These are phyloP conservation scores for Calonectria pteridis DNA, from an alignment of 2,329 filamentous ascomycete species.

Conservation along the genomic window DNA sequence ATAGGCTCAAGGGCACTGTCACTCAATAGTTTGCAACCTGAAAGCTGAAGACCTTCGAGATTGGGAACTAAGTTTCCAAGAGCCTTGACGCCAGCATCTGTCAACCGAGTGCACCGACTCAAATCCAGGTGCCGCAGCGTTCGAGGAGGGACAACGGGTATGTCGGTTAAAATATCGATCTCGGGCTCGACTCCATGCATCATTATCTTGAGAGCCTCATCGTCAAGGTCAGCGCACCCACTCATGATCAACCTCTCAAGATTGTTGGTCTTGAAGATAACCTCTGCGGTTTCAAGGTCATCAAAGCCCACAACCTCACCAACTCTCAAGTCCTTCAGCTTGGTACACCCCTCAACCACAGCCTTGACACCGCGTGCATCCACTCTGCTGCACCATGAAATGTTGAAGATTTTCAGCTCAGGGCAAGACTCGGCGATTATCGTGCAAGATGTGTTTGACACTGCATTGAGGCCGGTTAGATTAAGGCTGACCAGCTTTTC, in stretches of 20 bases:
- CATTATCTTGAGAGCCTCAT: slow-evolving; percentile 79
- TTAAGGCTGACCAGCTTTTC: slow-evolving; percentile 85
- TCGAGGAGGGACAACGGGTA: slow-evolving; percentile 81
- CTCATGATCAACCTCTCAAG: slow-evolving; percentile 86
- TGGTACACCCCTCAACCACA: slow-evolving; percentile 79
- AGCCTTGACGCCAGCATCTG: slow-evolving; percentile 76
- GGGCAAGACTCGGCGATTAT: slow-evolving; percentile 86
- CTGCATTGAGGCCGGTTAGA: slow-evolving; percentile 82
- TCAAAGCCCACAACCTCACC: slow-evolving; percentile 87
- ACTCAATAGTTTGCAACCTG: slow-evolving; percentile 79
- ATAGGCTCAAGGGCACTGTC: slow-evolving; percentile 80
- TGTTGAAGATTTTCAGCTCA: slow-evolving; percentile 85
- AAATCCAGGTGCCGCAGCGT: slow-evolving; percentile 87
- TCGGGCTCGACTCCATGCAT: slow-evolving; percentile 82
- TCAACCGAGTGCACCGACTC: slow-evolving; percentile 81
- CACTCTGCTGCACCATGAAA: slow-evolving; percentile 93
- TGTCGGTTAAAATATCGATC: slow-evolving; percentile 83
- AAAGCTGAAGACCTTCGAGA: slow-evolving; percentile 86
- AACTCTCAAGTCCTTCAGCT: slow-evolving; percentile 82
- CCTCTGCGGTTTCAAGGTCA: slow-evolving; percentile 76
- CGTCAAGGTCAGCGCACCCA: slow-evolving; percentile 82
- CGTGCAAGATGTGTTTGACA: slow-evolving; percentile 87
- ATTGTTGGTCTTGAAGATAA: slow-evolving; percentile 83
- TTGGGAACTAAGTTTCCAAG: slow-evolving; percentile 82
- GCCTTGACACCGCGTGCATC: slow-evolving; percentile 80